These are phyloP conservation scores for Polychaeton citri DNA, from an alignment of 2,329 filamentous ascomycete genomes.

Conservation along the genomic window DNA sequence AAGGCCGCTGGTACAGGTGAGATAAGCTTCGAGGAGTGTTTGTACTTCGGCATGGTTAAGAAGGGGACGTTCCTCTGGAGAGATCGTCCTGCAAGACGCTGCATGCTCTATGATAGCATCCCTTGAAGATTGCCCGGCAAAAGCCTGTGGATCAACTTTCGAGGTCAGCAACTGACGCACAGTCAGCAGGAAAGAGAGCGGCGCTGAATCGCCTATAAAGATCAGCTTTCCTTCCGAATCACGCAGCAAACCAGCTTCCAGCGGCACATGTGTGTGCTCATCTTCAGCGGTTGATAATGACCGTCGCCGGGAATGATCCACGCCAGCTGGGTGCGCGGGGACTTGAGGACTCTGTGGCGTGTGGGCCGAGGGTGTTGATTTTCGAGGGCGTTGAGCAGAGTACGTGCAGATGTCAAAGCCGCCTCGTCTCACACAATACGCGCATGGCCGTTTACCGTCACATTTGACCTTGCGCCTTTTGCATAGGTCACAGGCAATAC, in stretches of 20 bases:
- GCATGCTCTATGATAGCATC: conserved; percentile 13
- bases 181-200: conserved; percentile 39
- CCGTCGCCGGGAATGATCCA: neutral
- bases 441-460: conserved; percentile 37
- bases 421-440: conserved; percentile 33
- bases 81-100: conserved; percentile 13
- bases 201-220: conserved; percentile 41
- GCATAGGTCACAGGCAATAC: conserved; percentile 32
- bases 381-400: conserved; percentile 26
- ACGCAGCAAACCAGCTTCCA: conserved; percentile 34
- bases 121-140: conserved; percentile 7
- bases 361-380: conserved; percentile 18
- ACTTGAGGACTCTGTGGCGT: conserved; percentile 12
- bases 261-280: conserved; percentile 28
- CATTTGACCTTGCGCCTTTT: conserved; percentile 39
- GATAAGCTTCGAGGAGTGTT: conserved; percentile 28
- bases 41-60: conserved; percentile 15
- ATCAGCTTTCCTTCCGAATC: conserved; percentile 41
- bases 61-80: conserved; percentile 17
- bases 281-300: conserved; percentile 4
- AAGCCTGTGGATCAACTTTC: conserved; percentile 26
- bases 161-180: conserved; percentile 37
- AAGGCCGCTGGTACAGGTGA: conserved; percentile 34
- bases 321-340: too few species aligned
- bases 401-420: conserved; percentile 27